Evolutionary conservation across 2,329 filamentous ascomycete genomes (phyloP).

Genomic region (Arthrobotrys iridis): DNA sequence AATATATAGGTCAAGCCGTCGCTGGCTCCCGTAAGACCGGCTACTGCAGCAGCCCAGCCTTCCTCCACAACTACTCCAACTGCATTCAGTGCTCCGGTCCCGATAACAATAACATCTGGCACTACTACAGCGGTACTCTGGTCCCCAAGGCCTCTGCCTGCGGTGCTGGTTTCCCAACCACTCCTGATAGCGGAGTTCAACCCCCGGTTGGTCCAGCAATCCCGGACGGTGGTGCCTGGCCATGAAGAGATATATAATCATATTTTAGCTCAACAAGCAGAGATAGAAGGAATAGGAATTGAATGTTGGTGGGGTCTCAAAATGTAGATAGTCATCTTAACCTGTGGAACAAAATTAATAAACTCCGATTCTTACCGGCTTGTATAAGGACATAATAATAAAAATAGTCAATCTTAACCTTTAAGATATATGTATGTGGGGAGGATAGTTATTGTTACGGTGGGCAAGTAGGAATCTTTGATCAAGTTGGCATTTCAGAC

Average conservation of each 20-base stretch:
- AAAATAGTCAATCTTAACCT: constrained; percentile 7
- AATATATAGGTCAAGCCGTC: constrained; percentile 59
- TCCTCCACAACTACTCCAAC: constrained; percentile 63
- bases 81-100: constrained; percentile 63
- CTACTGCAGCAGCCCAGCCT: constrained; percentile 62
- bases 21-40: constrained; percentile 60
- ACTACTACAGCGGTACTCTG: constrained; percentile 62
- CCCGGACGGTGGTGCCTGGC: constrained; percentile 41
- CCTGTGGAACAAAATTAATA: constrained; percentile 7
- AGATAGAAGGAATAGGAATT: background rate
- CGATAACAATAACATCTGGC: constrained; percentile 64
- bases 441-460: no score
- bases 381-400: background rate
- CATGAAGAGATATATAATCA: constrained; percentile 7
- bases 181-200: constrained; percentile 31
- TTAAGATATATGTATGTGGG: no score
- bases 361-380: background rate
- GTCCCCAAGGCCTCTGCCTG: constrained; percentile 59
- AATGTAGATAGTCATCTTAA: constrained; percentile 23
- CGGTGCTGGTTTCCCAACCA: constrained; percentile 53
- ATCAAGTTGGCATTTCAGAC: background rate
- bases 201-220: constrained; percentile 35
- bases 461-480: background rate
- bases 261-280: background rate
- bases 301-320: background rate